phyloP scores from a whole-genome alignment of 106 monocot genomes.

The Dendrobium huoshanense region DNA sequence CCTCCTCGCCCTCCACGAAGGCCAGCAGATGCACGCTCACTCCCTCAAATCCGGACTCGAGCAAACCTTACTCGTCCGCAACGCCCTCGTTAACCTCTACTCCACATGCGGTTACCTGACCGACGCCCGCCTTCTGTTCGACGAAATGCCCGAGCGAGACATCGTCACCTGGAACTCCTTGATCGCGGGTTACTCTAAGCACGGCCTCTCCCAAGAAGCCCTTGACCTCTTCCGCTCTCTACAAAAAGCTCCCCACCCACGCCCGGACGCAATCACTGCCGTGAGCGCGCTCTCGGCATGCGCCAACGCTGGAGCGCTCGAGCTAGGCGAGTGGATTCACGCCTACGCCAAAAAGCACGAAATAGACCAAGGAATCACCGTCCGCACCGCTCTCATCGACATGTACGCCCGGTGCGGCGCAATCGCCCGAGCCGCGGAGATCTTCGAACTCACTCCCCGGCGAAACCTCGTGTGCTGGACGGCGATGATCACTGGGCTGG shows the following conservation, averaged over 20 bases:
- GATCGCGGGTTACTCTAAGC: conserved; percentile 23
- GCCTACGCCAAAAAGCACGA: conserved; percentile 15
- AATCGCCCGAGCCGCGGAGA: conserved; percentile 23
- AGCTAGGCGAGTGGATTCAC: conserved; percentile 38
- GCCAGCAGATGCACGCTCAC: conserved; percentile 18
- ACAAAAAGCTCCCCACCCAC: conserved; percentile 19
- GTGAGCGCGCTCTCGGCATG: conserved; percentile 44
- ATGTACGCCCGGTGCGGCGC: conserved; percentile 62
- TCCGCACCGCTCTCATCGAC: conserved; percentile 51
- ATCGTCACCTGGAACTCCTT: conserved; percentile 28
- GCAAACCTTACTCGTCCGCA: conserved; percentile 19
- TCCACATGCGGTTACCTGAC: conserved; percentile 23
- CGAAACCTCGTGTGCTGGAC: conserved; percentile 54
- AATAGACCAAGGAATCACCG: conserved; percentile 22
- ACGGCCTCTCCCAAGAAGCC: conserved; percentile 18
- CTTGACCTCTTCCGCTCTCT: conserved; percentile 35
- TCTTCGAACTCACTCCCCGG: conserved; percentile 25
- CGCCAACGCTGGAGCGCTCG: conserved; percentile 41
- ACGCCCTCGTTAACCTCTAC: conserved; percentile 36
- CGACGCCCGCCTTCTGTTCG: conserved; percentile 32
- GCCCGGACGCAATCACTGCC: conserved; percentile 51
- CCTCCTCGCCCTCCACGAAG: conserved; percentile 5
- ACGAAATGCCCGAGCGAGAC: conserved; percentile 40
- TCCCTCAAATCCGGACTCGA: conserved; percentile 8
- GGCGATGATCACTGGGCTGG: conserved; percentile 50